phyloP scores from a whole-genome alignment of 2,329 filamentous ascomycete species.

The Xylariaceae sp. region DNA sequence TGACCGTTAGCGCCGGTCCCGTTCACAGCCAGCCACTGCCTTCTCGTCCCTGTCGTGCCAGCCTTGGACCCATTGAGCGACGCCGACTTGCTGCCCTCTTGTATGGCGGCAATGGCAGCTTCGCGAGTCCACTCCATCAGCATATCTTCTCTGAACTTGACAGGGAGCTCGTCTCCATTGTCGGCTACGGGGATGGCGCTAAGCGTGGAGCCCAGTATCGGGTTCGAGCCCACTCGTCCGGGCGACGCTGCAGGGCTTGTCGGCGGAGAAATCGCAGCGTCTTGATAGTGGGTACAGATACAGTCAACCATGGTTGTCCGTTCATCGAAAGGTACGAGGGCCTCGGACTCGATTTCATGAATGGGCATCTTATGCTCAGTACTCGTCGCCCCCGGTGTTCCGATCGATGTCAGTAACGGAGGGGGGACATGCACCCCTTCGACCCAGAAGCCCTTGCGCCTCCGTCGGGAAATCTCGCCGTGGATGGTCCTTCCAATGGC shows the following conservation, averaged over 20 bases:
- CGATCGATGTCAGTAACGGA: constrained; percentile 56
- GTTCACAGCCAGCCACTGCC: constrained; percentile 55
- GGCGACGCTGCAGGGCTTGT: constrained; percentile 67
- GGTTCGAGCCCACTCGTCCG: constrained; percentile 56
- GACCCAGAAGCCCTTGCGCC: constrained; percentile 72
- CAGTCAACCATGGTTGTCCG: constrained; percentile 65
- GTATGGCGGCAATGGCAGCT: constrained; percentile 59
- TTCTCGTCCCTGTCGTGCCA: constrained; percentile 50
- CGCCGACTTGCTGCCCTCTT: constrained; percentile 63
- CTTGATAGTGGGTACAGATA: constrained; percentile 66
- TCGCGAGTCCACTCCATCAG: constrained; percentile 76
- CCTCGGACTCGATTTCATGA: constrained; percentile 54
- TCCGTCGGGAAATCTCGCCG: constrained; percentile 69
- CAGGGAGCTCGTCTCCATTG: constrained; percentile 54
- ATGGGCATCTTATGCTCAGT: constrained; percentile 42
- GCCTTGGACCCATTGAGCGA: constrained; percentile 72
- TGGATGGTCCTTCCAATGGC: constrained; percentile 65
- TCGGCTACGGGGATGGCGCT: constrained; percentile 35
- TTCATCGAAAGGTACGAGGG: constrained; percentile 70
- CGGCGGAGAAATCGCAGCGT: constrained; percentile 56
- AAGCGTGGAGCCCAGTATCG: constrained; percentile 49
- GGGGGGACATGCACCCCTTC: constrained; percentile 68
- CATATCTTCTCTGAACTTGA: constrained; percentile 67
- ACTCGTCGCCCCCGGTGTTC: constrained; percentile 42
- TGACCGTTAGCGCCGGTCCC: constrained; percentile 38